Evolutionary conservation across 2,329 filamentous ascomycete species (phyloP).

Genomic region (Nemania sp.): DNA sequence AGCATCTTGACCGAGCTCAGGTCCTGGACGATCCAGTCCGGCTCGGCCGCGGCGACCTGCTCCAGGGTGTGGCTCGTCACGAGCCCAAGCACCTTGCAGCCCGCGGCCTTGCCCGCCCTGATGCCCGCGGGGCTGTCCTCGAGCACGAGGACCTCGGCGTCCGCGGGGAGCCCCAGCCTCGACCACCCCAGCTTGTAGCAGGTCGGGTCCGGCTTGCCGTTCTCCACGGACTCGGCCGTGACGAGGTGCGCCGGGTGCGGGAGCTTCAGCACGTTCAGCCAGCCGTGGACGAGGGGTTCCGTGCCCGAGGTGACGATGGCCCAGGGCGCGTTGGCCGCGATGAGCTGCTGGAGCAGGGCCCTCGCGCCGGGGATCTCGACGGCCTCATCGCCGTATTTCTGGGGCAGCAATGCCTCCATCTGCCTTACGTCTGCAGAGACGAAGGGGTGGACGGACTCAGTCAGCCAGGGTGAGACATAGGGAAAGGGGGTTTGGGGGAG

Average conservation of each 20-base stretch:
- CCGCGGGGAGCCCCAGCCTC: conserved; percentile 58
- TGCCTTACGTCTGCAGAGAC: conserved; percentile 69
- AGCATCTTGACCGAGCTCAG: conserved; percentile 72
- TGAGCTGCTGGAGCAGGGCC: conserved; percentile 68
- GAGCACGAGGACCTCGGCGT: conserved; percentile 69
- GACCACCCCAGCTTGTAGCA: conserved; percentile 73
- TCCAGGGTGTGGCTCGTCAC: conserved; percentile 79
- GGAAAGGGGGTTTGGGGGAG: conserved; percentile 6
- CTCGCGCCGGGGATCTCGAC: conserved; percentile 85
- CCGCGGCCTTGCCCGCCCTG: conserved; percentile 79
- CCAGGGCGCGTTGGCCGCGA: conserved; percentile 70
- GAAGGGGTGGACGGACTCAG: conserved; percentile 21
- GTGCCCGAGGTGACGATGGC: conserved; percentile 84
- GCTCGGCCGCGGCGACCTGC: conserved; percentile 73
- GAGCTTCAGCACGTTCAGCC: conserved; percentile 70
- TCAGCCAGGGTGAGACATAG: conserved; percentile 17
- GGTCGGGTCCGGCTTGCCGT: conserved; percentile 77
- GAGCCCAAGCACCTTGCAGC: conserved; percentile 82
- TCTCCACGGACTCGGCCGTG: conserved; percentile 74
- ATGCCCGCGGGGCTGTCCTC: conserved; percentile 92
- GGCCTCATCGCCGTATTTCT: conserved; percentile 75
- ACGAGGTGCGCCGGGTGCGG: conserved; percentile 69
- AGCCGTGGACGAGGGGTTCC: conserved; percentile 68
- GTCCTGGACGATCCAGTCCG: conserved; percentile 86
- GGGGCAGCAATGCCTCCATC: conserved; percentile 78